Base-by-base conservation (phyloP, 441 rosid genomes). In the Omphalea diandra region DNA sequence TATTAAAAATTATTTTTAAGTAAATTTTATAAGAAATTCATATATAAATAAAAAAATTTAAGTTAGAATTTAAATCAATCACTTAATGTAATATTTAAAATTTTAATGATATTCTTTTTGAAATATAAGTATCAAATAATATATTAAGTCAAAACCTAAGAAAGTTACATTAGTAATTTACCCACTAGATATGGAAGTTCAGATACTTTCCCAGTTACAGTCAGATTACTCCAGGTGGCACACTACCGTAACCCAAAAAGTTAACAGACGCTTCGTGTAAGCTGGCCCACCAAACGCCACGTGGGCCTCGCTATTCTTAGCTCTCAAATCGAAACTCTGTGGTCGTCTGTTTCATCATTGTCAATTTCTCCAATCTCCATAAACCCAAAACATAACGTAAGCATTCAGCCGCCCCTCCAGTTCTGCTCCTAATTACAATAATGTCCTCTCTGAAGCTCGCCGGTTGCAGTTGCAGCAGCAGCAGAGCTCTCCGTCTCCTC, bases 381-480 rank as follows among this genome's bases (percentile, higher is more conserved):
- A 47, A 53, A 43, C 60, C 43, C 36, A 27, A 7, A 20, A 32
- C n/a, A n/a, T n/a, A n/a, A n/a, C n/a, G n/a, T n/a, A n/a, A n/a
- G n/a, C n/a, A n/a, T n/a, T n/a, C n/a, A n/a, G n/a, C n/a, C n/a
- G n/a, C n/a, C n/a, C n/a, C n/a, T n/a, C n/a, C n/a, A n/a, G n/a
- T 40, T 27, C 15, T 26, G 53, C 20, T 38, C 40, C 63, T 1
- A 2, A 35, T 0, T n/a, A 60, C 11, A 20, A 53, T 36, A 26
- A 83, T 84, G 86, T 82, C 78, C 68, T 71, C 76, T 36, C 86
- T 80, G 80, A 88, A 77, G 54, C 76, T 80, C 55, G 40, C 81
- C 58, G 36, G 79, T 66, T 61, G 82, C 81, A 79, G 84, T 59
- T 62, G 67, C 58, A 32, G 79, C 64, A 58, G 82, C 81, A 79